A percentile compares a stretch with the other conserved stretches of the same genome.
phyloP scores from a whole-genome alignment of 805 yeast genomes.

The Pichia exigua region DNA sequence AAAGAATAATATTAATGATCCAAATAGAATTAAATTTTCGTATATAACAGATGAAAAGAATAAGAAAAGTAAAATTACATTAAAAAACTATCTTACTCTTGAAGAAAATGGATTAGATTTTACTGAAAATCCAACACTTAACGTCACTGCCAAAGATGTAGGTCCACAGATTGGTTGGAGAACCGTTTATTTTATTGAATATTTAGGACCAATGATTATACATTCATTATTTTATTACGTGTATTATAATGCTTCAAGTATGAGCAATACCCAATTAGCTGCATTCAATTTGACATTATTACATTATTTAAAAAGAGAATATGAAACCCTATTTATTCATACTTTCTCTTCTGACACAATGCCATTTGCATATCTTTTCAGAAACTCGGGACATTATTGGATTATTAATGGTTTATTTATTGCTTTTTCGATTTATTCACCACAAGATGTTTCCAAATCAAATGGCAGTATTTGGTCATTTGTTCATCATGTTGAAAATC shows the following conservation, averaged over 20 bases:
- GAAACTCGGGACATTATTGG: conserved; percentile 92
- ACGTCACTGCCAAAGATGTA: conserved; percentile 69
- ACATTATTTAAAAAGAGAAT: conserved; percentile 84
- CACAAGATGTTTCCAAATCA: conserved; percentile 15
- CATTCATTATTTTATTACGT: conserved; percentile 60
- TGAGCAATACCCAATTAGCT: conserved; percentile 44
- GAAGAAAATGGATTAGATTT: conserved; percentile 36
- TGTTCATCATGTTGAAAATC: conserved; percentile 40
- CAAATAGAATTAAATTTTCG: conserved; percentile 52
- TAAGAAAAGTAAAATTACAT: conserved; percentile 33
- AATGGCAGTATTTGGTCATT: conserved; percentile 20
- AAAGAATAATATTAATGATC: conserved; percentile 30
- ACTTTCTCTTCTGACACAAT: conserved; percentile 82
- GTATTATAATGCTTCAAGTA: conserved; percentile 31
- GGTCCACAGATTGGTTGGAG: conserved; percentile 94
- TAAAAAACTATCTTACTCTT: conserved; percentile 39
- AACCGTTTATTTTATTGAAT: conserved; percentile 82
- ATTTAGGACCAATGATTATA: conserved; percentile 79
- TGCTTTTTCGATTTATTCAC: conserved; percentile 27
- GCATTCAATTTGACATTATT: conserved; percentile 51
- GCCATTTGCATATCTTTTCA: conserved; percentile 84
- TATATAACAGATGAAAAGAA: conserved; percentile 19
- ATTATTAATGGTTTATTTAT: conserved; percentile 62
- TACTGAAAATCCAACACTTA: conserved; percentile 27
- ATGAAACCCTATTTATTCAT: conserved; percentile 80